A percentile compares a stretch with the other conserved stretches of the same genome.
Conservation (phyloP, 805 yeast species). For the Yarrowia bubula region DNA sequence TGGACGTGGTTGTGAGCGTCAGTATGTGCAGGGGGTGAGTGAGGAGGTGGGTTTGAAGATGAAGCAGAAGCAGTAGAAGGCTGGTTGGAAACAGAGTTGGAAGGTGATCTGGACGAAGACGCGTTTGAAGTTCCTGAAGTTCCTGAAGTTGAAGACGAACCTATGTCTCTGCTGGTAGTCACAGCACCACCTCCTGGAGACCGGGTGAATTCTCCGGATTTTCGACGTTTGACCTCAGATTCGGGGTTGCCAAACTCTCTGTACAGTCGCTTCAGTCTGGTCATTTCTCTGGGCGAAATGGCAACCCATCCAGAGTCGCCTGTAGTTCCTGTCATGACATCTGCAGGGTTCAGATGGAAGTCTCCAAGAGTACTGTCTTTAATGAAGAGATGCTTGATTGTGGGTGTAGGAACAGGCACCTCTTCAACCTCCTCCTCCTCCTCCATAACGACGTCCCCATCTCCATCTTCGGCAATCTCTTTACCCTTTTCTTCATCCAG, state of each 20-base stretch:
- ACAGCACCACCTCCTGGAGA: background rate
- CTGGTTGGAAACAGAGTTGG: background rate
- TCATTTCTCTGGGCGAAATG: conserved; percentile 1
- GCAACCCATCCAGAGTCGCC: conserved; percentile 12
- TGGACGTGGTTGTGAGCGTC: background rate
- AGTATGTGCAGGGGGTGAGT: background rate
- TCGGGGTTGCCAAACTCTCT: conserved; percentile 8
- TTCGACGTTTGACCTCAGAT: background rate
- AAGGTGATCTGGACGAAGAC: background rate
- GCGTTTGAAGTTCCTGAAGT: background rate
- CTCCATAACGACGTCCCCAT: background rate
- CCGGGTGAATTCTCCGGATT: conserved; percentile 5
- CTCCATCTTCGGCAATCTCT: background rate
- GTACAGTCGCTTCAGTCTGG: conserved; percentile 12
- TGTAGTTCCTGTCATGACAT: background rate
- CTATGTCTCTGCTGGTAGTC: background rate
- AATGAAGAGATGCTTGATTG: conserved; percentile 14
- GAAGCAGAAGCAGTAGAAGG: background rate
- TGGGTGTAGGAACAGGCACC: background rate
- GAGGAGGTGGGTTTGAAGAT: background rate
- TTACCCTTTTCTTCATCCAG: conserved; percentile 16
- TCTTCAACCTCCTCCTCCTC: background rate
- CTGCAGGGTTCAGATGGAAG: conserved; percentile 15
- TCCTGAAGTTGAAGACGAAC: background rate
- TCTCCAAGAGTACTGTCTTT: background rate